Base-by-base conservation (phyloP, 2,329 filamentous ascomycete genomes). In the Fusarium compactum region DNA sequence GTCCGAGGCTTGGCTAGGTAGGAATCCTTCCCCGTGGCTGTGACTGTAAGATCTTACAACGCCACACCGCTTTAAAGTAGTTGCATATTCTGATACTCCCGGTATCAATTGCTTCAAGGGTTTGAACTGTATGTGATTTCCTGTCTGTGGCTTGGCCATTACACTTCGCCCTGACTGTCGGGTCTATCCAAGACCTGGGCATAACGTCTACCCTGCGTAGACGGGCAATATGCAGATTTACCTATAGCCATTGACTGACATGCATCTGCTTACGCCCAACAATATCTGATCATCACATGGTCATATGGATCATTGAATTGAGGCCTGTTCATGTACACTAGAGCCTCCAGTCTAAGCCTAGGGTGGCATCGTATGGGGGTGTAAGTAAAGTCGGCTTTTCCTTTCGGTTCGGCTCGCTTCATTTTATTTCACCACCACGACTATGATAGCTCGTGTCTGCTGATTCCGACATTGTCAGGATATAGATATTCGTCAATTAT, bases 31-130 rank as follows among this genome's bases (percentile, higher is more conserved):
- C n/a, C 62, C 53, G 38, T 34, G 45, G 29, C 22, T 50, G 44
- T 34, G 14, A 50, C 48, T 38, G 7, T 18, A n/a, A 24, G 24
- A 41, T 53, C 44, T 29, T 69, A 43, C 18, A 62, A 57, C 56
- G 65, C 64, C 64, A 71, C 68, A 56, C 55, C 52, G 32, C 64
- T 62, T 18, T 67, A 27, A 66, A 66, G 52, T 45, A 62, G 48
- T 20, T 66, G 44, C 32, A 52, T 65, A 24, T 38, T 46, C 43
- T 29, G 24, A 34, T 25, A n/a, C 22, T 24, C 18, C 41, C 22
- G 15, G 25, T 8, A n/a, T 43, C 22, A 38, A 34, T 10, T 51
- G 22, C 12, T 18, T 32, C 20, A 12, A 25, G 15, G 22, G 29
- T 18, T 51, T 38, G 47, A 20, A 38, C 6, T 38, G 34, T 32